Evolutionary conservation across 306 rosid species (phyloP).

Genomic region (Dicorynia guianensis): DNA sequence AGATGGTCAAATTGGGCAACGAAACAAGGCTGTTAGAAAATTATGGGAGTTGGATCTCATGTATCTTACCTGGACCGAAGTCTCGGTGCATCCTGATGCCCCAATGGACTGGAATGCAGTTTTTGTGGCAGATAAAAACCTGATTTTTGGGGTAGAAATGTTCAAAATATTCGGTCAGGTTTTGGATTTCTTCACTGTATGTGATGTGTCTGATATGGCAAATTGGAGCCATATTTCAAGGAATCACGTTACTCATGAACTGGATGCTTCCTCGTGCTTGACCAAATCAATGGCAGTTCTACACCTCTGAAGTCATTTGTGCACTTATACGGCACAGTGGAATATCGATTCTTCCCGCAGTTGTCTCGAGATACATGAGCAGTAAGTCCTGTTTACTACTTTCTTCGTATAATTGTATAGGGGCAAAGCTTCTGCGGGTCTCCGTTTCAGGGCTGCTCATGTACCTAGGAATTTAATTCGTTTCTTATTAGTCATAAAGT

Average conservation of each 20-base stretch:
- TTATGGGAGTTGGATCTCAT: constrained; percentile 92
- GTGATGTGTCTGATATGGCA: constrained; percentile 70
- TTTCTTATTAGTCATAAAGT: constrained; percentile 59
- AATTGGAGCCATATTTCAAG: constrained; percentile 90
- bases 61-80: constrained; percentile 85
- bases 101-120: constrained; percentile 99
- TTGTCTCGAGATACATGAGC: constrained; percentile 32
- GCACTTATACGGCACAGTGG: constrained; percentile 37
- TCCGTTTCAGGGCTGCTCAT: constrained; percentile 51
- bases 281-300: constrained; percentile 88
- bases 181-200: constrained; percentile 87
- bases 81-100: constrained; percentile 96
- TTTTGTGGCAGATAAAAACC: constrained; percentile 76
- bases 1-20: constrained; percentile 88
- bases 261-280: constrained; percentile 94
- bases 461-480: constrained; percentile 49
- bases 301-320: constrained; percentile 62
- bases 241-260: constrained; percentile 75
- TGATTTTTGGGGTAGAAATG: constrained; percentile 95
- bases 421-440: constrained; percentile 47
- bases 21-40: constrained; percentile 97
- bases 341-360: constrained; percentile 31
- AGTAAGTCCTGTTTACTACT: constrained; percentile 41
- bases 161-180: constrained; percentile 99
- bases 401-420: constrained; percentile 51